A percentile compares a stretch with the other conserved stretches of the same genome.
These are phyloP conservation scores for Magnusiomyces sp. DNA, from an alignment of 1,139 yeast genomes.

Conservation along the genomic window DNA sequence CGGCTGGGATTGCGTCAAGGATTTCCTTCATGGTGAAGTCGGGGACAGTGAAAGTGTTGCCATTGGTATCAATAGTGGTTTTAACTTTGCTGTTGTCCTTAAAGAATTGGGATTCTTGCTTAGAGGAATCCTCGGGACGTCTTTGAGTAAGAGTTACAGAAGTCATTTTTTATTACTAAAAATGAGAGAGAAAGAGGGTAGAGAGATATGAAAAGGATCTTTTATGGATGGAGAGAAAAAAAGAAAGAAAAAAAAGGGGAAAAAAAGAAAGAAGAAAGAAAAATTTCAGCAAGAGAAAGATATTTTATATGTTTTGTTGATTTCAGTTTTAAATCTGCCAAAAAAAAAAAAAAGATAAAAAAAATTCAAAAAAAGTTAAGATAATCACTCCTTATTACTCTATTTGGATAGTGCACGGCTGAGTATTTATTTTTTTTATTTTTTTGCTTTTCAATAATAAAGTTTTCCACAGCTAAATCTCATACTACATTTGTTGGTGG, in stretches of 20 bases:
- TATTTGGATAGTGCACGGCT: no score
- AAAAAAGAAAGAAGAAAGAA: background rate
- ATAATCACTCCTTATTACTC: no score
- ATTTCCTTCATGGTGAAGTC: conserved; percentile 68
- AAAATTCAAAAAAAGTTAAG: no score
- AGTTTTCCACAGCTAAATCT: no score
- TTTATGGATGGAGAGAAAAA: background rate
- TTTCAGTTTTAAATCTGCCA: background rate
- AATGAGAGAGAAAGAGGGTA: conserved; percentile 3
- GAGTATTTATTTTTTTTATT: no score
- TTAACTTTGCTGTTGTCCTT: conserved; percentile 13
- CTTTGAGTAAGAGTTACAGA: conserved; percentile 26
- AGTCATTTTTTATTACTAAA: conserved; percentile 2
- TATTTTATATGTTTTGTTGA: no score
- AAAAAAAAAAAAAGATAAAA: background rate
- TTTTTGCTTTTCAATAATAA: no score
- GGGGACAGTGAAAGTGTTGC: conserved; percentile 62
- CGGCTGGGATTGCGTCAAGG: conserved; percentile 62
- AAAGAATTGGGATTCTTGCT: conserved; percentile 8
- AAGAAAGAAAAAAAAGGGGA: conserved; percentile 2
- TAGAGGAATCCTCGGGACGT: conserved; percentile 17
- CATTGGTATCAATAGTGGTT: conserved; percentile 44
- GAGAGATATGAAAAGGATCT: background rate
- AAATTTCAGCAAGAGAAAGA: background rate
- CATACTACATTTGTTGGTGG: no score